phyloP scores from a whole-genome alignment of 108 stramenopile genomes.

The Pseudonitzschia multiseries region DNA sequence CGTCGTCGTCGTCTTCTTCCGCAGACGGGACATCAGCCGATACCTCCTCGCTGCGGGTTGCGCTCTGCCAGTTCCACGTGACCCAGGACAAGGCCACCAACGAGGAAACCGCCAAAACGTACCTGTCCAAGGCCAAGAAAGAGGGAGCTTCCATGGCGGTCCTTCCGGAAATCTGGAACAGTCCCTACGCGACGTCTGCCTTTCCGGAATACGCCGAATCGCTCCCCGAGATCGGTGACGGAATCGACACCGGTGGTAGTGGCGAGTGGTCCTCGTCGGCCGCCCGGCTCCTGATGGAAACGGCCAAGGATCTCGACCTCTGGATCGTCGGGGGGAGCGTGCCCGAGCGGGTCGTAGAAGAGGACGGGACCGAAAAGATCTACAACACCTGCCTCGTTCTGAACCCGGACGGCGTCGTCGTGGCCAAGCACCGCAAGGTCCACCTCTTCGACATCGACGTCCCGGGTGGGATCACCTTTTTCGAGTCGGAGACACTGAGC shows the following conservation, averaged over 20 bases:
- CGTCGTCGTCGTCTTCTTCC: constrained; percentile 24
- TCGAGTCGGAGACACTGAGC: constrained; percentile 92
- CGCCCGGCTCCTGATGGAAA: constrained; percentile 46
- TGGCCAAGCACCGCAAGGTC: constrained; percentile 94
- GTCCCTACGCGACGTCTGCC: constrained; percentile 94
- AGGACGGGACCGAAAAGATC: constrained; percentile 48
- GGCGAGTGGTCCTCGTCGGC: constrained; percentile 41
- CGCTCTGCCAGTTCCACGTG: constrained; percentile 90
- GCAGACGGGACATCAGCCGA: background rate
- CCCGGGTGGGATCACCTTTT: constrained; percentile 95
- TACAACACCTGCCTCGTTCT: constrained; percentile 93
- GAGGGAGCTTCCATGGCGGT: constrained; percentile 83
- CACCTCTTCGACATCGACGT: constrained; percentile 99
- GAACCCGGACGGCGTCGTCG: constrained; percentile 64
- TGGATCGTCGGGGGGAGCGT: constrained; percentile 97
- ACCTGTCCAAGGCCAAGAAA: constrained; percentile 62
- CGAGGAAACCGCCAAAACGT: constrained; percentile 61
- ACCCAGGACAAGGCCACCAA: constrained; percentile 81
- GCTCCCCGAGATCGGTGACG: constrained; percentile 70
- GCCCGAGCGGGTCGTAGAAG: constrained; percentile 71
- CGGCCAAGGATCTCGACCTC: constrained; percentile 67
- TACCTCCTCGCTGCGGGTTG: constrained; percentile 50
- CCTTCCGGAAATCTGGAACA: constrained; percentile 98
- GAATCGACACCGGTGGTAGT: background rate
- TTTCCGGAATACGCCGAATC: constrained; percentile 96